Conservation (phyloP, 1,284 basidiomycete species). For the Athelia sp. region DNA sequence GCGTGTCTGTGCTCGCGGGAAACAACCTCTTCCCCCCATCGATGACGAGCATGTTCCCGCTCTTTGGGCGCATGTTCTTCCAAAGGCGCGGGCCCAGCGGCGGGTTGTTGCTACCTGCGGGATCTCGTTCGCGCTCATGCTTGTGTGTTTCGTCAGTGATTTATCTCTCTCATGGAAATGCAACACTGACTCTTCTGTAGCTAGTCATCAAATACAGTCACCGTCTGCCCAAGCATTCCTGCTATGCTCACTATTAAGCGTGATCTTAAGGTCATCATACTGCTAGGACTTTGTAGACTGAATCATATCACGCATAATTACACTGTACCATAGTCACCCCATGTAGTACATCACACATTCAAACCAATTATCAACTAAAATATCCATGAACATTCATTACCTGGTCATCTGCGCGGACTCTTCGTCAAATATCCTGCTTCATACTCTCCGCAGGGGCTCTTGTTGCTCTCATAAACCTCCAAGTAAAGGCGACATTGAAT, state of each 20-base stretch:
- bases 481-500: too few species aligned
- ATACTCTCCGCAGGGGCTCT: too few species aligned
- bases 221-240: background rate
- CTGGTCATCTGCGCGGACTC: background rate
- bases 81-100: constrained; percentile 25
- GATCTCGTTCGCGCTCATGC: constrained; percentile 23
- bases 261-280: background rate
- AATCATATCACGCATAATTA: background rate
- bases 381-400: too few species aligned
- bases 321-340: too few species aligned
- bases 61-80: constrained; percentile 28
- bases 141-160: constrained; percentile 10
- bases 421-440: background rate
- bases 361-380: too few species aligned
- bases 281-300: background rate
- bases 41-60: constrained; percentile 31
- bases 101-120: constrained; percentile 26
- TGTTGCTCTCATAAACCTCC: too few species aligned
- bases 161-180: background rate
- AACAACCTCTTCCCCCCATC: constrained; percentile 29
- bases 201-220: background rate
- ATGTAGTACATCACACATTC: too few species aligned
- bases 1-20: constrained; percentile 32
- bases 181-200: background rate
- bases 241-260: background rate